Conservation (phyloP, 2,329 filamentous ascomycete species). For the Microascus cirrosus region DNA sequence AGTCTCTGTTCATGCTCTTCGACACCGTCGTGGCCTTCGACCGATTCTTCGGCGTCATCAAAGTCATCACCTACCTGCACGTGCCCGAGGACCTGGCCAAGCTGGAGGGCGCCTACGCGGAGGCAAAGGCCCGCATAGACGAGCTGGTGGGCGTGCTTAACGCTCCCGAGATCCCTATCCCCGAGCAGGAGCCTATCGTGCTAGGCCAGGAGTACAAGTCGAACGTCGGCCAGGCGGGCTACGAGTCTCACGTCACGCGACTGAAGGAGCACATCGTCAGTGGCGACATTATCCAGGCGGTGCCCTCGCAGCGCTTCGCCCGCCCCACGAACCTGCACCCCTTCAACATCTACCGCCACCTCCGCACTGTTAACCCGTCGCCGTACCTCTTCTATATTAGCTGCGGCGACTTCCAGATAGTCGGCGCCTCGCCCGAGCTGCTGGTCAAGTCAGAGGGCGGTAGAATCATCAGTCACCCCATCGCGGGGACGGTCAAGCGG, state of each 20-base stretch:
- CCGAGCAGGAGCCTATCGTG: slow-evolving; percentile 61
- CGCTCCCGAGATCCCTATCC: slow-evolving; percentile 64
- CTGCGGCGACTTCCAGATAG: slow-evolving; percentile 85
- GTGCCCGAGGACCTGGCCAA: slow-evolving; percentile 43
- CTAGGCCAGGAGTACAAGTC: slow-evolving; percentile 73
- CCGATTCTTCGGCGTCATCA: slow-evolving; percentile 85
- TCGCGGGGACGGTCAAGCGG: slow-evolving; percentile 88
- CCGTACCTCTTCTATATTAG: slow-evolving; percentile 96
- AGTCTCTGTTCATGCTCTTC: slow-evolving; percentile 94
- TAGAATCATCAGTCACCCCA: slow-evolving; percentile 89
- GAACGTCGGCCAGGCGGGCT: slow-evolving; percentile 81
- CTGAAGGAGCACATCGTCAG: slow-evolving; percentile 85
- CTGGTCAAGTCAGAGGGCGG: slow-evolving; percentile 84
- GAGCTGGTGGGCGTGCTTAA: slow-evolving; percentile 62
- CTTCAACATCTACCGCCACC: slow-evolving; percentile 94
- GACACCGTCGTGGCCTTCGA: slow-evolving; percentile 92
- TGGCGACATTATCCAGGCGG: slow-evolving; percentile 95
- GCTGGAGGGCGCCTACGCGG: slow-evolving; percentile 54
- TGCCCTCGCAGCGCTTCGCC: slow-evolving; percentile 87
- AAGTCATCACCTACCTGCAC: slow-evolving; percentile 83
- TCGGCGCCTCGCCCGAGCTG: slow-evolving; percentile 89
- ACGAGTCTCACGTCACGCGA: slow-evolving; percentile 75
- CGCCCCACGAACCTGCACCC: slow-evolving; percentile 85
- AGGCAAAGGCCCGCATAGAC: slow-evolving; percentile 52
- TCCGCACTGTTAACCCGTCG: slow-evolving; percentile 94